phyloP scores from a whole-genome alignment of 1,284 basidiomycete genomes.

The Leccinum solheimii region DNA sequence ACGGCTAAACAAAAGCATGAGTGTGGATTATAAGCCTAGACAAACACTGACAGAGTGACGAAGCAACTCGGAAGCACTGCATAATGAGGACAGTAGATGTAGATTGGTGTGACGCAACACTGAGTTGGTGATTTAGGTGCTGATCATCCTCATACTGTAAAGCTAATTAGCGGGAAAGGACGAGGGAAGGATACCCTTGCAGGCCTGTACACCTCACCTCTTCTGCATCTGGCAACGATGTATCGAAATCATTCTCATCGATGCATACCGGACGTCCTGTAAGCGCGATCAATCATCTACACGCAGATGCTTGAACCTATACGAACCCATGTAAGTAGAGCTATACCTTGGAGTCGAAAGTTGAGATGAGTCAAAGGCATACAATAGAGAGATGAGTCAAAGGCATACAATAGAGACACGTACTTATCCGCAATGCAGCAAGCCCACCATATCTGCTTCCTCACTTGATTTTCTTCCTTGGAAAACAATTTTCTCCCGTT shows the following conservation, averaged over 20 bases:
- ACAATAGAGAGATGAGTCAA: conserved; percentile 6
- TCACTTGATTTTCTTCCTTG: conserved; percentile 70
- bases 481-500: conserved; percentile 66
- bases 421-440: conserved; percentile 76
- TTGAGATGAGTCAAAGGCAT: conserved; percentile 6
- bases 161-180: conserved; percentile 11
- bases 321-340: conserved; percentile 67
- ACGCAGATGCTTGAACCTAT: neutral
- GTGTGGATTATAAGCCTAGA: conserved; percentile 1
- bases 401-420: conserved; percentile 22
- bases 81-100: conserved; percentile 52
- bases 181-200: neutral
- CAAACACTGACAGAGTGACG: conserved; percentile 55
- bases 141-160: conserved; percentile 52
- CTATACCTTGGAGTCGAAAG: conserved; percentile 47
- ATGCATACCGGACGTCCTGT: conserved; percentile 69
- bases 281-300: conserved; percentile 5
- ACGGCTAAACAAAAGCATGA: conserved; percentile 42
- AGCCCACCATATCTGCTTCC: conserved; percentile 83
- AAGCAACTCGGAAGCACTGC: conserved; percentile 59
- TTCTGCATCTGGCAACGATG: conserved; percentile 60
- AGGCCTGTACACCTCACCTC: conserved; percentile 37
- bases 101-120: conserved; percentile 16
- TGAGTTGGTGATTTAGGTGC: conserved; percentile 5
- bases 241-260: conserved; percentile 74